These are phyloP conservation scores for Pachysandra terminalis DNA, from an alignment of 164 flowering plant species.

Conservation along the genomic window DNA sequence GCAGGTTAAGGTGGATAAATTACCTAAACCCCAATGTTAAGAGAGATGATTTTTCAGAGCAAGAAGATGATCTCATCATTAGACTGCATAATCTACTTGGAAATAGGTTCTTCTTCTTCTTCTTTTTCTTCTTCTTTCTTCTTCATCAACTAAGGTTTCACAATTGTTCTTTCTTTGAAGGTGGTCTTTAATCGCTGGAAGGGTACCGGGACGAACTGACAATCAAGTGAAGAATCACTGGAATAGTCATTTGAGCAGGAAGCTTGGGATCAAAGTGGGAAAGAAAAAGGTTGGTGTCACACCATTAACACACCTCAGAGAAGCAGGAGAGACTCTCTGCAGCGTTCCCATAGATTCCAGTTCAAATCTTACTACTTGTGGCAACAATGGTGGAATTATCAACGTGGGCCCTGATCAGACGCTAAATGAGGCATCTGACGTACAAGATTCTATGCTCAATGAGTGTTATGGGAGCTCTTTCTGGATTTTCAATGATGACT, in stretches of 20 bases:
- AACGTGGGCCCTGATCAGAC: background rate
- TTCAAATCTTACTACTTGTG: background rate
- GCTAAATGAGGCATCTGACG: background rate
- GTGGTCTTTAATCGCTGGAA: too few species aligned
- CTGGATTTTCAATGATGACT: background rate
- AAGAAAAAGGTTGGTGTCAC: too few species aligned
- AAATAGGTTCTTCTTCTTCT: slow-evolving; percentile 20
- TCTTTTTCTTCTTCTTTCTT: too few species aligned
- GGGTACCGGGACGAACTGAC: too few species aligned
- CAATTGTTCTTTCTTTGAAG: too few species aligned
- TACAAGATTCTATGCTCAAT: background rate
- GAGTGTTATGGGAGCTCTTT: background rate
- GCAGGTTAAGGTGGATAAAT: slow-evolving; percentile 28
- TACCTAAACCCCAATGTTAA: slow-evolving; percentile 28
- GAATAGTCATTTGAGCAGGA: too few species aligned
- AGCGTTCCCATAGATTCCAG: too few species aligned
- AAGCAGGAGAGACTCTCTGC: background rate
- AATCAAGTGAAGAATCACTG: too few species aligned
- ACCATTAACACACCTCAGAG: too few species aligned
- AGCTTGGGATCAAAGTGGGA: too few species aligned
- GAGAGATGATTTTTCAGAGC: slow-evolving; percentile 21
- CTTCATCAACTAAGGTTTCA: too few species aligned
- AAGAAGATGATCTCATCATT: slow-evolving; percentile 31
- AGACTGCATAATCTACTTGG: slow-evolving; percentile 29
- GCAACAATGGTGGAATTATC: background rate